phyloP scores from a whole-genome alignment of 1,139 yeast species.

The Trichomonascaceae sp. region DNA sequence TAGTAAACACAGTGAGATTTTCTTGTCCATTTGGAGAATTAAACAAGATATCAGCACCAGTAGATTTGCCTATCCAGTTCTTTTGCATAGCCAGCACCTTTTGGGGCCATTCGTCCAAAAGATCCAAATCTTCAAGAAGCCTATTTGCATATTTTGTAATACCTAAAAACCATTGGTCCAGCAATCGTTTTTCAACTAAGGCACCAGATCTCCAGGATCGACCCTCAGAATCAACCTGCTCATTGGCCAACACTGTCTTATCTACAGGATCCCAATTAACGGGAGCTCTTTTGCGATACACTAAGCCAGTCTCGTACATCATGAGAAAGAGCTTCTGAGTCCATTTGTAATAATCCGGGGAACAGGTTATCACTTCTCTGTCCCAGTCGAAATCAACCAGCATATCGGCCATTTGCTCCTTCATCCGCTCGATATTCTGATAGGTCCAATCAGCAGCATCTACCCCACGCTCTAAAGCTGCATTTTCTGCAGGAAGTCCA shows the following conservation, averaged over 20 bases:
- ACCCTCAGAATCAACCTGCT: conserved; percentile 89
- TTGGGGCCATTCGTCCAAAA: conserved; percentile 72
- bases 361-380: conserved; percentile 78
- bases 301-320: conserved; percentile 67
- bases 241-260: conserved; percentile 89
- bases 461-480: conserved; percentile 80
- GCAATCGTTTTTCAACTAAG: conserved; percentile 66
- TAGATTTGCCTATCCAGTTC: conserved; percentile 88
- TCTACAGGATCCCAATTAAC: conserved; percentile 98
- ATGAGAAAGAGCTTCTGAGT: conserved; percentile 81
- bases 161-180: conserved; percentile 90
- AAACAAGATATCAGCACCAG: conserved; percentile 59
- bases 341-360: conserved; percentile 84
- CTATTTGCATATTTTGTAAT: conserved; percentile 74
- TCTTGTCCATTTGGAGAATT: conserved; percentile 18
- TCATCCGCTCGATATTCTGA: conserved; percentile 73
- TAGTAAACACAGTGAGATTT: conserved; percentile 47
- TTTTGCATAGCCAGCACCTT: conserved; percentile 85
- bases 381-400: conserved; percentile 93
- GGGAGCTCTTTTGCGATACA: conserved; percentile 77
- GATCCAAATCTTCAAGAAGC: conserved; percentile 55
- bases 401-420: conserved; percentile 70
- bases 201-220: conserved; percentile 98
- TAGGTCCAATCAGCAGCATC: conserved; percentile 82
- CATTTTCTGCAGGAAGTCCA: conserved; percentile 97